Percentiles rank a stretch among this genome's conserved stretches.
phyloP scores from a whole-genome alignment of 2,329 filamentous ascomycete species.

The Penicillium corylophilum region DNA sequence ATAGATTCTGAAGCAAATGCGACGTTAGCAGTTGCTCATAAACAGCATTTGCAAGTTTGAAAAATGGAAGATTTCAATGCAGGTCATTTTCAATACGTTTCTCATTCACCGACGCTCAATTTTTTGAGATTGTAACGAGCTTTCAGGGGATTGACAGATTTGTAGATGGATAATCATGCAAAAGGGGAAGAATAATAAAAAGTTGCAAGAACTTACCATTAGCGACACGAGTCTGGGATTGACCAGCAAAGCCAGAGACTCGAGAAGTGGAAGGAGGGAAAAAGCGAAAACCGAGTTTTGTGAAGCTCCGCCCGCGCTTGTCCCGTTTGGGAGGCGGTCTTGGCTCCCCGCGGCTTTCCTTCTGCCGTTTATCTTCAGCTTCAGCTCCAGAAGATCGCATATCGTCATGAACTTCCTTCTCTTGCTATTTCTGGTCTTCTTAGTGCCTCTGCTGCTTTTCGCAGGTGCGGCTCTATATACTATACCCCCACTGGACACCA shows the following conservation, averaged over 20 bases:
- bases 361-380: conserved; percentile 2
- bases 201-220: conserved; percentile 31
- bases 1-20: conserved; percentile 20
- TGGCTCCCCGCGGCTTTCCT: conserved; percentile 5
- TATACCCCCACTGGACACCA: not conserved
- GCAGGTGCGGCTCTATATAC: conserved; percentile 29
- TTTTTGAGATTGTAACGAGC: conserved; percentile 43
- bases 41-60: conserved; percentile 3
- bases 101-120: conserved; percentile 43
- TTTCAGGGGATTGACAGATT: conserved; percentile 86
- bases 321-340: conserved; percentile 10
- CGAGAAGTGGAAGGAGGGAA: conserved; percentile 6
- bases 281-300: conserved; percentile 19
- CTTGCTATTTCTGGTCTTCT: conserved; percentile 38
- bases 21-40: conserved; percentile 26
- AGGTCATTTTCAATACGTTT: conserved; percentile 39
- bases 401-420: conserved; percentile 35
- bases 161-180: conserved; percentile 64
- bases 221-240: conserved; percentile 21
- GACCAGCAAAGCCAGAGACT: conserved; percentile 31
- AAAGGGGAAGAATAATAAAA: conserved; percentile 9
- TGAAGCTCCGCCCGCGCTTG: conserved; percentile 17
- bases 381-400: conserved; percentile 2
- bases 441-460: conserved; percentile 38
- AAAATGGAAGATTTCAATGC: conserved; percentile 6